These are phyloP conservation scores for Entophlyctis luteolus DNA, from an alignment of 192 early-diverging fungal genomes.

Conservation along the genomic window DNA sequence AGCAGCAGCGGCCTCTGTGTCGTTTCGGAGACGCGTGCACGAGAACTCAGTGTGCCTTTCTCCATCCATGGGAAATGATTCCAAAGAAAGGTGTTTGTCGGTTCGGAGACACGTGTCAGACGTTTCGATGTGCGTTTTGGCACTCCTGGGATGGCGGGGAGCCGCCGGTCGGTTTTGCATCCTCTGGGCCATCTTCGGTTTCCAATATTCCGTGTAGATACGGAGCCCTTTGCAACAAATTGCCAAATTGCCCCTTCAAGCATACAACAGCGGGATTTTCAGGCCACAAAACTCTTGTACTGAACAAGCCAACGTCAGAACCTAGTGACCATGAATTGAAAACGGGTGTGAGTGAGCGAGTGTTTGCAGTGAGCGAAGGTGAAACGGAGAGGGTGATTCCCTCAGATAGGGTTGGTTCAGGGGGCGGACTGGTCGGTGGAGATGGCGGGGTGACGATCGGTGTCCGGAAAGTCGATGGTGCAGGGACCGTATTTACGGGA, in stretches of 20 bases:
- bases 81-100: not conserved
- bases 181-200: not conserved
- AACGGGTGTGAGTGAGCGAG: not conserved
- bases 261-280: not conserved
- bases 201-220: not conserved
- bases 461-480: not conserved
- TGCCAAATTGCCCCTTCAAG: not conserved
- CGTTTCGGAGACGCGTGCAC: not conserved
- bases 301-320: not conserved
- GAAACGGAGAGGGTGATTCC: not conserved
- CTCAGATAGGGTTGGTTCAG: not conserved
- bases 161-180: not conserved
- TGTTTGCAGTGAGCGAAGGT: not conserved
- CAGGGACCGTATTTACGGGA: not conserved
- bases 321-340: too few relatives aligned
- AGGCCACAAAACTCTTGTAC: not conserved
- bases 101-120: not conserved
- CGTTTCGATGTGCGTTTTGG: not conserved
- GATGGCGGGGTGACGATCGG: not conserved
- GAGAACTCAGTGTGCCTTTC: not conserved
- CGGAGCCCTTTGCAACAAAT: not conserved
- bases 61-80: not conserved
- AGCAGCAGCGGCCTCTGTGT: not conserved
- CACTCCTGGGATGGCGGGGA: not conserved
- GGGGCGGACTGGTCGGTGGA: not conserved